Evolutionary conservation across 2,329 filamentous ascomycete species (phyloP), one percentile per base, ranked within the genome.

Genomic region (Pestalotiopsis sp.): DNA sequence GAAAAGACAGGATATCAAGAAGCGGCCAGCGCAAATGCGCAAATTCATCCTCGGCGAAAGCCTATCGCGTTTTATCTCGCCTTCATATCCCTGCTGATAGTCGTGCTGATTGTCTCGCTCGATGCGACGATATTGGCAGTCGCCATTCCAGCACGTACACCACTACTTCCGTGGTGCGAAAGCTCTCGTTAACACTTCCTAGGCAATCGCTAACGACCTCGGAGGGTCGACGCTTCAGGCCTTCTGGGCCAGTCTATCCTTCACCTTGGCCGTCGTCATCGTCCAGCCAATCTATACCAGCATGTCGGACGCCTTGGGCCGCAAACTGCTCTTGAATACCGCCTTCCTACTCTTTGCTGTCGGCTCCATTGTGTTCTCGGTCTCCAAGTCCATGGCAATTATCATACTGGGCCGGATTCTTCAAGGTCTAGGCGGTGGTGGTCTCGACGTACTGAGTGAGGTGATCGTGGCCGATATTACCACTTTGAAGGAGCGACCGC

Each of bases 201-300:
- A 75, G 73, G 68, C 68, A 4, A 74, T 75, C 57, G 69, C 70
- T 2, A 40, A 63, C 56, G 68, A 77, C 24, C 70, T 76, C 14
- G 55, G 71, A 38, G 75, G 72, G 9, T 73, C 68, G 2, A 74
- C 71, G 0, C 61, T 77, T 1, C 70, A 76, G 57, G 71, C 73
- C 58, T 70, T 80, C 73, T 68, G 81, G 80, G 68, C 82, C 66
- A 70, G 76, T 66, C 70, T 84, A 74, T 67, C 74, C 7, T 76
- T 71, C 58, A 69, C 71, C 10, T 66, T 77, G 3, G 72, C 68
- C 20, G 71, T 74, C 40, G 71, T 74, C 35, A 66, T 75, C 35
- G 74, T 72, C 11, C 71, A 75, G 40, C 74, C 75, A 3, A 59
- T 75, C 17, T 77, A 73, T 56, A 71, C 71, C 48, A 75, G 70